Evolutionary conservation across 768 basidiomycete genomes (phyloP).

Genomic region (Pulveroboletus sp.): DNA sequence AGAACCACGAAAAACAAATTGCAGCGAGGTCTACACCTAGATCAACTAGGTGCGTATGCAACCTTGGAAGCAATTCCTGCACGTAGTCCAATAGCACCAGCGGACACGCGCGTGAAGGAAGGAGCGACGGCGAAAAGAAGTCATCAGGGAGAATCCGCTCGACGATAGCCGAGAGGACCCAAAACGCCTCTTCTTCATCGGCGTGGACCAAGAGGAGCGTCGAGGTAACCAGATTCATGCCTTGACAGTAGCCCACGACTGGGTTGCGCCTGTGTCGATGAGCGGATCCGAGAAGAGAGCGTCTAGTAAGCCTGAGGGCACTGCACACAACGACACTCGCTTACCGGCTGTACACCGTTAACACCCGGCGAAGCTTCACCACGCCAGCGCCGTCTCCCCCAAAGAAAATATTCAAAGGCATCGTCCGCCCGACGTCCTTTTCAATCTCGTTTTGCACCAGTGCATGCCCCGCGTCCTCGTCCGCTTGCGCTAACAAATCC

Average conservation of each 20-base stretch:
- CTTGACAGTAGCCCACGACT: slow-evolving; percentile 89
- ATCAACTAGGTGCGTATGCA: slow-evolving; percentile 68
- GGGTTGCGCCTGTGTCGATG: slow-evolving; percentile 68
- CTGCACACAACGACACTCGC: slow-evolving; percentile 19
- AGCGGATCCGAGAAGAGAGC: not conserved
- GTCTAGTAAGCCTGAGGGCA: not conserved
- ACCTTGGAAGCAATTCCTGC: slow-evolving; percentile 66
- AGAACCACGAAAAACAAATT: slow-evolving; percentile 98
- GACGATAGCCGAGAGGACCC: slow-evolving; percentile 86
- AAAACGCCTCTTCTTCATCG: slow-evolving; percentile 96
- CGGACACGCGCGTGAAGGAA: slow-evolving; percentile 93
- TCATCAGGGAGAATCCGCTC: slow-evolving; percentile 86
- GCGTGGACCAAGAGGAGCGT: slow-evolving; percentile 89
- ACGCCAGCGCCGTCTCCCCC: slow-evolving; percentile 96
- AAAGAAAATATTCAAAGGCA: slow-evolving; percentile 95
- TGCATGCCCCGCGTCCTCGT: slow-evolving; percentile 39
- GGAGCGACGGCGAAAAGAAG: slow-evolving; percentile 89
- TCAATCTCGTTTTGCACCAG: slow-evolving; percentile 79
- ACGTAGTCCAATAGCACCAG: slow-evolving; percentile 87
- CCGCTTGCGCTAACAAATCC: slow-evolving; percentile 63
- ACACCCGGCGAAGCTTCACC: slow-evolving; percentile 81
- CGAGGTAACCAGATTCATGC: slow-evolving; percentile 94
- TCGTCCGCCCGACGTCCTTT: slow-evolving; percentile 89
- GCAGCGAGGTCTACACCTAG: slow-evolving; percentile 89
- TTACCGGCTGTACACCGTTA: slow-evolving; percentile 89